Evolutionary conservation across 495 filamentous ascomycete species (phyloP).

Genomic region (Recurvomyces mirabilis): DNA sequence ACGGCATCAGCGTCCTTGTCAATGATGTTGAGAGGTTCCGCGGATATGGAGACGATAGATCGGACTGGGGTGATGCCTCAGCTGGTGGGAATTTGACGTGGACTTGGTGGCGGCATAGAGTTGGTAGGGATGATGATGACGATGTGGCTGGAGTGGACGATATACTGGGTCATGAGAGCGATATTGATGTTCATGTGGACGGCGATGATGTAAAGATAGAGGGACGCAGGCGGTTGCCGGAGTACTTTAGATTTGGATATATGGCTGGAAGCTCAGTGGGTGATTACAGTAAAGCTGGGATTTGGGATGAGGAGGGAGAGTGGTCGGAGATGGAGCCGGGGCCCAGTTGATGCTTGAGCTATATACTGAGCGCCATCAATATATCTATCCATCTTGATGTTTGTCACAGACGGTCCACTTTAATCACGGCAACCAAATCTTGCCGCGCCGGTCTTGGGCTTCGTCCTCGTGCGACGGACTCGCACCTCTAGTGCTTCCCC

Average conservation of each 20-base stretch:
- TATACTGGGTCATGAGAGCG: conserved; percentile 15
- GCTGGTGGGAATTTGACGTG: conserved; percentile 13
- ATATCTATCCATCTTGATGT: no score
- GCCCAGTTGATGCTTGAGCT: conserved; percentile 29
- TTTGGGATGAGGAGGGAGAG: conserved; percentile 56
- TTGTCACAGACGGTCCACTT: no score
- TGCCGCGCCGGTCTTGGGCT: no score
- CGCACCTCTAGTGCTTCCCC: no score
- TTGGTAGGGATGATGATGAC: neutral
- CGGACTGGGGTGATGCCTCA: conserved; percentile 14
- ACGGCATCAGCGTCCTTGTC: conserved; percentile 75
- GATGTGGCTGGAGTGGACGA: neutral
- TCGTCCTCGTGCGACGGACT: no score
- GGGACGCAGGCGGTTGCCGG: conserved; percentile 28
- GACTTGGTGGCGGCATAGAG: conserved; percentile 15
- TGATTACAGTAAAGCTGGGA: conserved; percentile 73
- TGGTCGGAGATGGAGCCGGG: conserved; percentile 50
- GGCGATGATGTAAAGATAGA: conserved; percentile 2
- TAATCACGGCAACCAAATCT: no score
- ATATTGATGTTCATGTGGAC: conserved; percentile 16
- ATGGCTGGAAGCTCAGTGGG: conserved; percentile 56
- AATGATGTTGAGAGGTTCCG: conserved; percentile 72
- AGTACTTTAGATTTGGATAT: conserved; percentile 82
- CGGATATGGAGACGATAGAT: conserved; percentile 25
- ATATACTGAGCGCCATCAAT: no score